Evolutionary conservation across 345 rosid genomes (phyloP), one percentile per base, ranked within the genome.

Genomic region (Conringia planisiliqua): DNA sequence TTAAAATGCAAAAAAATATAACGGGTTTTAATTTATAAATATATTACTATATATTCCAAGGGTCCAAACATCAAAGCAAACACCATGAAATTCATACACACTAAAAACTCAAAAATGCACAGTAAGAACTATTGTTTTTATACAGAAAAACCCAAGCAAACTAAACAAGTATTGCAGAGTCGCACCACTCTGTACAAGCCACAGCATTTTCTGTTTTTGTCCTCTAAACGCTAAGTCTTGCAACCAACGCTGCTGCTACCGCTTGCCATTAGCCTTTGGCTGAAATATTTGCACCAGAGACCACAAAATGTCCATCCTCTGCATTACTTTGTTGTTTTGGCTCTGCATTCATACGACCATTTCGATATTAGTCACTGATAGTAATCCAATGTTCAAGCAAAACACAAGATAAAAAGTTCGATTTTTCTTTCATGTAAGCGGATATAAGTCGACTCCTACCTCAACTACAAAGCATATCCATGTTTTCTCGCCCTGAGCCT

Each of bases 301-400:
- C 97, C 98, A 94, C 64, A 94, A 79, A 57, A 94, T 82, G 78
- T 91, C 98, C 96, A 94, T 88, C 82, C 98, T 87, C 66, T 89
- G 94, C 87, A 88, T 83, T 30, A 76, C 79, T 73, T 81, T 86
- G 78, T 84, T 86, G 80, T 85, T 83, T 77, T 86, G 89, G 52
- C 93, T 91, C 98, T 91, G 87, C 79, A 75, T 69, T 56, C 70
- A 70, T 75, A 62, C 46, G 42, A 59, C 10, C 57, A 24, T 29
- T 32, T 60, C 44, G 2, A 16, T 40, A 40, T 66, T 51, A 74
- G 74, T 59, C 52, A 62, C 29, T 39, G 62, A 55, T 17, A 24
- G 39, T 33, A 10, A 58, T 35, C 24, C 35, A 55, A 18, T 14
- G 39, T 30, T 27, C 17, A 27, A 26, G 20, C 54, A 29, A 22